Percentiles rank a stretch among this genome's conserved stretches.
These are phyloP conservation scores for Sarocladium brachiariae DNA, from an alignment of 2,329 filamentous ascomycete genomes.

Conservation along the genomic window DNA sequence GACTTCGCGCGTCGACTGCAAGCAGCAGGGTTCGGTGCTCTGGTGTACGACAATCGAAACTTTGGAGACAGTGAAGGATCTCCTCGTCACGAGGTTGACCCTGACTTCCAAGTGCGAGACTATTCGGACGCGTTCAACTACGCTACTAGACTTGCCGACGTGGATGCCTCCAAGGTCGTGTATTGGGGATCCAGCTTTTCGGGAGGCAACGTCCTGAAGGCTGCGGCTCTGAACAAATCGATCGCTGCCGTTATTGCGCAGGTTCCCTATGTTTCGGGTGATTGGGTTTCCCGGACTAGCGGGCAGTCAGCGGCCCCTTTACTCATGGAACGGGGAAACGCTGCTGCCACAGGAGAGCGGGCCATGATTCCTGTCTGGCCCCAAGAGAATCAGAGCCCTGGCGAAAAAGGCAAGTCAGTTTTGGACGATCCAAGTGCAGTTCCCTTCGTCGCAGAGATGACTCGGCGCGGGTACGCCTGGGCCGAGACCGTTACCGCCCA, in stretches of 20 bases:
- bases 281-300: slow-evolving; percentile 1
- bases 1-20: slow-evolving; percentile 13
- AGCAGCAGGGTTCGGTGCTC: slow-evolving; percentile 11
- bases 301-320: neutral
- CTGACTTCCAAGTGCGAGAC: slow-evolving; percentile 11
- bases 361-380: neutral
- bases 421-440: neutral
- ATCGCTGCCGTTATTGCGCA: slow-evolving; percentile 13
- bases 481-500: slow-evolving; percentile 11
- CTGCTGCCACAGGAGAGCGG: slow-evolving; percentile 7
- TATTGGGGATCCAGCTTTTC: slow-evolving; percentile 15
- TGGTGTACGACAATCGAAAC: slow-evolving; percentile 15
- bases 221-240: slow-evolving; percentile 13
- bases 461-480: slow-evolving; percentile 8
- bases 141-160: slow-evolving; percentile 12
- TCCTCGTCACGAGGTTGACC: slow-evolving; percentile 13
- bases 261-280: slow-evolving; percentile 14
- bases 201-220: slow-evolving; percentile 12
- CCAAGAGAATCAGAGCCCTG: neutral
- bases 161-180: slow-evolving; percentile 12
- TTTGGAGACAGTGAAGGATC: slow-evolving; percentile 14
- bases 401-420: neutral
- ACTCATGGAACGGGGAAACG: neutral
- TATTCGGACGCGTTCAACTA: slow-evolving; percentile 16
- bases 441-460: neutral